Conservation (phyloP, 345 rosid genomes). For the Linum lewisii region DNA sequence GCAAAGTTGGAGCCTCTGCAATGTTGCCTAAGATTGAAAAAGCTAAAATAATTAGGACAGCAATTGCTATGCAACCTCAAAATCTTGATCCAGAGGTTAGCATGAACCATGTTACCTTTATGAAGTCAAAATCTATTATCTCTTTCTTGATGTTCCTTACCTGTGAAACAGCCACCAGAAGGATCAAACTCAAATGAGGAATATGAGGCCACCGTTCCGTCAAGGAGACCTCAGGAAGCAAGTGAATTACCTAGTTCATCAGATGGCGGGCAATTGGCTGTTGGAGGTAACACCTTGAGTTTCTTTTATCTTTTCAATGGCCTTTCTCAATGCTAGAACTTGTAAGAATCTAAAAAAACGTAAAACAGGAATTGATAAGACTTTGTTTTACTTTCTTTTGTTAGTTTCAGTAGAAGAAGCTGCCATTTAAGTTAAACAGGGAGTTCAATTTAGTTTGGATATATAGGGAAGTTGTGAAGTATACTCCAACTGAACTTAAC, state of each 20-base stretch:
- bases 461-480: too few species aligned
- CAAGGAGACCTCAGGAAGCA: conserved; percentile 40
- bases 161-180: conserved; percentile 40
- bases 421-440: not conserved
- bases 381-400: too few species aligned
- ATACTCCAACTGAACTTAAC: too few species aligned
- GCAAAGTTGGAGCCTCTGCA: conserved; percentile 81
- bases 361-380: not conserved
- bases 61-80: conserved; percentile 59
- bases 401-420: not conserved
- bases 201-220: conserved; percentile 68
- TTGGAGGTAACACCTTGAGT: conserved; percentile 37
- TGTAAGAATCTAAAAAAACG: not conserved
- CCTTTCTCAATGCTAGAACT: not conserved
- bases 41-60: conserved; percentile 64
- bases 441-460: too few species aligned
- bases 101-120: conserved; percentile 27
- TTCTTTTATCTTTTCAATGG: not conserved
- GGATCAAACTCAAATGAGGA: conserved; percentile 47
- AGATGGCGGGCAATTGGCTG: conserved; percentile 31
- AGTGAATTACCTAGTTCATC: conserved; percentile 24
- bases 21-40: conserved; percentile 91
- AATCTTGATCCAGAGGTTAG: conserved; percentile 32
- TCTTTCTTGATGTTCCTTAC: conserved; percentile 10
- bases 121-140: not conserved